Conservation (phyloP, 352 stramenopile genomes). For the Pilasporangium apinafurcum region DNA sequence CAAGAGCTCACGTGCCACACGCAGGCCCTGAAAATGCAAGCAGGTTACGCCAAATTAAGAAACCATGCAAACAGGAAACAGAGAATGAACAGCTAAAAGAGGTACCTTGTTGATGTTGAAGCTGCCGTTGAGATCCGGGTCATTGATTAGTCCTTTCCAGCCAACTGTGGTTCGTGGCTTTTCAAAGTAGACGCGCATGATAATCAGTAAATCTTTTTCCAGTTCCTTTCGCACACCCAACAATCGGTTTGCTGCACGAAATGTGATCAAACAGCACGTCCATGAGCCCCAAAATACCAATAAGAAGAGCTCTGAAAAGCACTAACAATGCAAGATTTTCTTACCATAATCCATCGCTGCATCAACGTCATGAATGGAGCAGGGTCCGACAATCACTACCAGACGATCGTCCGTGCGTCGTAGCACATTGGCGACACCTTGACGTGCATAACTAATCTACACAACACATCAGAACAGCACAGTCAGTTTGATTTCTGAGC, state of each 20-base stretch:
- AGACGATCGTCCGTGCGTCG: slow-evolving; percentile 80
- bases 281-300: no score
- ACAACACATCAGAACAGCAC: no score
- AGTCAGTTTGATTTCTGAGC: no score
- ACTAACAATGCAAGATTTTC: no score
- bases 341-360: slow-evolving; percentile 82
- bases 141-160: slow-evolving; percentile 90
- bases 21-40: no score
- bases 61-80: no score
- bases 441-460: slow-evolving; percentile 66
- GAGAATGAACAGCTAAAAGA: no score
- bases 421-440: slow-evolving; percentile 70
- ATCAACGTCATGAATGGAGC: slow-evolving; percentile 87
- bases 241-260: slow-evolving; percentile 46
- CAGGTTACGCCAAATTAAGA: no score
- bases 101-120: slow-evolving; percentile 94
- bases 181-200: slow-evolving; percentile 91
- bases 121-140: slow-evolving; percentile 83
- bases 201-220: slow-evolving; percentile 77
- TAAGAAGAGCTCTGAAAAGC: no score
- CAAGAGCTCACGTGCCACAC: slow-evolving; percentile 75
- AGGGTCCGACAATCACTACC: slow-evolving; percentile 79
- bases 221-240: slow-evolving; percentile 66
- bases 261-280: background rate
- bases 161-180: slow-evolving; percentile 87